Conservation (phyloP, 495 filamentous ascomycete genomes). For the Cryomyces antarcticus region DNA sequence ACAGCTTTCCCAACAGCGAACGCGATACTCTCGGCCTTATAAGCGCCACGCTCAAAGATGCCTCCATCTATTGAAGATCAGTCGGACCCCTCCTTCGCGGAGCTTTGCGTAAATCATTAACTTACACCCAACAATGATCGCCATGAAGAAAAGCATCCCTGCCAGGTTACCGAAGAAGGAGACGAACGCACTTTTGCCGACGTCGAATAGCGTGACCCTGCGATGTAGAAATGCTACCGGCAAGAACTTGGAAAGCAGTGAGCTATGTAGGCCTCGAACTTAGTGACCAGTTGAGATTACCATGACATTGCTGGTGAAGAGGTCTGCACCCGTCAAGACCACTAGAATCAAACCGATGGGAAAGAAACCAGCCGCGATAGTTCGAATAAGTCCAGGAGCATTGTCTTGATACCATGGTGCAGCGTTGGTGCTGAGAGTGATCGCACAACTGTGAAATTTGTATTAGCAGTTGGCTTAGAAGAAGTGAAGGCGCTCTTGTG, state of each 20-base stretch:
- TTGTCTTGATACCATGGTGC: slow-evolving; percentile 41
- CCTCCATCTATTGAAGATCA: slow-evolving; percentile 21
- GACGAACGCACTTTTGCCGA: not conserved
- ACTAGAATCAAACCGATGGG: slow-evolving; percentile 39
- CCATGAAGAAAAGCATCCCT: slow-evolving; percentile 36
- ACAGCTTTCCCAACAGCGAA: slow-evolving; percentile 35
- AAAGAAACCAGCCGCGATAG: slow-evolving; percentile 33
- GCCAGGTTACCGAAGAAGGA: slow-evolving; percentile 38
- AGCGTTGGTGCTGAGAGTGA: slow-evolving; percentile 28
- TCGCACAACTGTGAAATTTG: slow-evolving; percentile 18
- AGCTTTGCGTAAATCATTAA: slow-evolving; percentile 3
- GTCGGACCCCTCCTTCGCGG: too few species aligned
- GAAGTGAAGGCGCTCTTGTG: too few species aligned
- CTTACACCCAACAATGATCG: slow-evolving; percentile 29
- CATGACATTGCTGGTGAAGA: slow-evolving; percentile 40
- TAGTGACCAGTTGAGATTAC: slow-evolving; percentile 18
- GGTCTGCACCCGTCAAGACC: slow-evolving; percentile 36
- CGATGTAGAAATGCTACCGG: not conserved
- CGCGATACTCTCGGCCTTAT: slow-evolving; percentile 26
- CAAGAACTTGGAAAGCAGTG: too few species aligned
- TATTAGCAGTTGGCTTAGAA: not conserved
- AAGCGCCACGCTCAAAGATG: slow-evolving; percentile 31
- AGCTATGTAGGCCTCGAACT: too few species aligned
- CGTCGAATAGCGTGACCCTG: not conserved
- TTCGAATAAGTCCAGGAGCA: slow-evolving; percentile 36